A percentile compares a stretch with the other conserved stretches of the same genome.
Conservation (phyloP, 73 alveolate genomes). For the Paramecium sexaurelia region DNA sequence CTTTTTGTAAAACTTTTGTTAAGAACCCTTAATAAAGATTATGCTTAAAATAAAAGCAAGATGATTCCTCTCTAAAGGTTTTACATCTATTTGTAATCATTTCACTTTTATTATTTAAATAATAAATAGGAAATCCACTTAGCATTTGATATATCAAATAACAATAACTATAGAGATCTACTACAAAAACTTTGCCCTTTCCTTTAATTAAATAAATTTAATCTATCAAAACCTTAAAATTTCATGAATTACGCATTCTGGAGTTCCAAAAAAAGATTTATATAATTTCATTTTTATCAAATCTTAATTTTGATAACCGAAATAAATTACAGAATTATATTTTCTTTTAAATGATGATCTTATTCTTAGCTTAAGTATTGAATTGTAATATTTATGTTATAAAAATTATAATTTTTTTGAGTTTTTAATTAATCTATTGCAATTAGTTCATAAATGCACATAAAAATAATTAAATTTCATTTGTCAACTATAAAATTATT, state of each 20-base stretch:
- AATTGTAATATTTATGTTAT: background rate
- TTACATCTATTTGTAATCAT: slow-evolving; percentile 39
- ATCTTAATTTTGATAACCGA: slow-evolving; percentile 71
- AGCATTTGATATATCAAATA: slow-evolving; percentile 42
- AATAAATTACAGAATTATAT: slow-evolving; percentile 72
- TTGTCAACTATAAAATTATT: background rate
- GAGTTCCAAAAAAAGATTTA: slow-evolving; percentile 17
- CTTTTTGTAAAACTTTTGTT: background rate
- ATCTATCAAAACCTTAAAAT: background rate
- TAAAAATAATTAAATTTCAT: too few relatives aligned
- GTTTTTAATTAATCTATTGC: too few relatives aligned
- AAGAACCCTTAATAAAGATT: background rate
- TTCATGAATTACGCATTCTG: slow-evolving; percentile 22
- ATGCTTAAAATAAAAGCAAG: background rate
- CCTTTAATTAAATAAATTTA: slow-evolving; percentile 20
- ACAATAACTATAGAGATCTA: slow-evolving; percentile 58
- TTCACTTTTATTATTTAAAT: slow-evolving; percentile 49
- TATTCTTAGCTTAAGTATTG: too few relatives aligned
- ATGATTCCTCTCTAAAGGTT: slow-evolving; percentile 60
- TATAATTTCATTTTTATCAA: background rate
- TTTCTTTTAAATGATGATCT: too few relatives aligned
- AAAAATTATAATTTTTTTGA: too few relatives aligned
- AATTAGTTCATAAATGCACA: too few relatives aligned
- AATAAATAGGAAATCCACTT: slow-evolving; percentile 62
- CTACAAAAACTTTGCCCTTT: slow-evolving; percentile 29